Percentiles rank a stretch among this genome's conserved stretches.
Conservation (phyloP, 139 green algal species). For the Desmodesmus armatus region DNA sequence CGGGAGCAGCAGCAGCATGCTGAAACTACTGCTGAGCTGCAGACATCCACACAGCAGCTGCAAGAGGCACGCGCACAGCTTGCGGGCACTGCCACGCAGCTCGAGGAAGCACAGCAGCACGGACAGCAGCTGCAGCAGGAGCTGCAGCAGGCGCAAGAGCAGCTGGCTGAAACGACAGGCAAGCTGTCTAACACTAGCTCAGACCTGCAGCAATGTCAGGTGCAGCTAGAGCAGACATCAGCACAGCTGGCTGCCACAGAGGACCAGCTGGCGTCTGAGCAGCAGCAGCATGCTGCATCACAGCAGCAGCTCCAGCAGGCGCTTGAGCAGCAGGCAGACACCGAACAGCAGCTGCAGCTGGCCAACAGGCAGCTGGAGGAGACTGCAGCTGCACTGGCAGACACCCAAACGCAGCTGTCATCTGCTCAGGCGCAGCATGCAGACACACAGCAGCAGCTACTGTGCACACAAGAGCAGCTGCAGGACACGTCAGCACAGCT, state of each 20-base stretch:
- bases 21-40: background rate
- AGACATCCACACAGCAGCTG: too few relatives aligned
- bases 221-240: background rate
- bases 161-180: background rate
- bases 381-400: background rate
- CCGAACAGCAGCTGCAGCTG: background rate
- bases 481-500: background rate
- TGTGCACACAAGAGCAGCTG: background rate
- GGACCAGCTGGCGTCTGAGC: background rate
- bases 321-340: too few relatives aligned
- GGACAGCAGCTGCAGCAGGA: background rate
- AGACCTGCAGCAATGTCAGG: background rate
- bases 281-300: background rate
- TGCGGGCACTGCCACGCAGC: background rate
- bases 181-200: background rate
- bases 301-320: background rate
- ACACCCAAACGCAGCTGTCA: background rate
- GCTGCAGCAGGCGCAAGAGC: conserved; percentile 7
- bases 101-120: background rate
- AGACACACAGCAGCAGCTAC: background rate
- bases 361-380: background rate
- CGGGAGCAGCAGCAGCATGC: background rate
- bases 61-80: too few relatives aligned
- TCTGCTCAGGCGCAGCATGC: background rate
- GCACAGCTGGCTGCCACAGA: background rate